phyloP scores from a whole-genome alignment of 139 green algal species.

The Chlamydomonas incerta region DNA sequence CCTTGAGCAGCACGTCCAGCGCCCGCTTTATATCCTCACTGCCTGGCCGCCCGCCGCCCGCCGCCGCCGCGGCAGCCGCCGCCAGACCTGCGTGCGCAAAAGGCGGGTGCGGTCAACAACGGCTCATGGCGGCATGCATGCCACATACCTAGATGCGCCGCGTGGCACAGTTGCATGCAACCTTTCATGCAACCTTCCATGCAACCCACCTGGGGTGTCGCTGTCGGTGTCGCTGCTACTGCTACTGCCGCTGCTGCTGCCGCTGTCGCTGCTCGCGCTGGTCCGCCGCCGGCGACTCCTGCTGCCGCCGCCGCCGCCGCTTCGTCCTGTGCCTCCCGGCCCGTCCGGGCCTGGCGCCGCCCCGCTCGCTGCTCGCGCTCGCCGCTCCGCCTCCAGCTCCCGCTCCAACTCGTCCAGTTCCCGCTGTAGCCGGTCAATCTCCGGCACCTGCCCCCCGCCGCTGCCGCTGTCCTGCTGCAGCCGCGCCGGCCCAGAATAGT shows the following conservation, averaged over 20 bases:
- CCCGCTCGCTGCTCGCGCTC: too few species aligned
- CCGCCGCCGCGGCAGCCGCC: background rate
- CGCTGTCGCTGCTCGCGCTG: background rate
- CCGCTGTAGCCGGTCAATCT: background rate
- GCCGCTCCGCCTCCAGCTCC: background rate
- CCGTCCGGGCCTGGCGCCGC: background rate
- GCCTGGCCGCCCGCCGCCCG: background rate
- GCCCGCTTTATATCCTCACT: conserved; percentile 26
- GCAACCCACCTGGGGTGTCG: conserved; percentile 7
- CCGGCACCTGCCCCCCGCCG: too few species aligned
- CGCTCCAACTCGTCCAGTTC: conserved; percentile 11
- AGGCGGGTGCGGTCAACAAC: background rate
- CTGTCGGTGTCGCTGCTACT: background rate
- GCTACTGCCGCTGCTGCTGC: background rate
- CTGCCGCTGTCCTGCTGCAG: too few species aligned
- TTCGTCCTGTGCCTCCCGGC: background rate
- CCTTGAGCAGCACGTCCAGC: conserved; percentile 29
- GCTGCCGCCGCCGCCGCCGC: background rate
- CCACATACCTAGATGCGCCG: too few species aligned
- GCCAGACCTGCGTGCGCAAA: too few species aligned
- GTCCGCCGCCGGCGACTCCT: background rate
- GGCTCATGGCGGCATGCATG: background rate
- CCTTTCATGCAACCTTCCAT: background rate
- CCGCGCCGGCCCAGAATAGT: too few species aligned
- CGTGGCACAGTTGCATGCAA: too few species aligned